Percentiles rank a stretch among this genome's conserved stretches.
Conservation (phyloP, 2,329 filamentous ascomycete genomes). For the Podosphaera fusca region DNA sequence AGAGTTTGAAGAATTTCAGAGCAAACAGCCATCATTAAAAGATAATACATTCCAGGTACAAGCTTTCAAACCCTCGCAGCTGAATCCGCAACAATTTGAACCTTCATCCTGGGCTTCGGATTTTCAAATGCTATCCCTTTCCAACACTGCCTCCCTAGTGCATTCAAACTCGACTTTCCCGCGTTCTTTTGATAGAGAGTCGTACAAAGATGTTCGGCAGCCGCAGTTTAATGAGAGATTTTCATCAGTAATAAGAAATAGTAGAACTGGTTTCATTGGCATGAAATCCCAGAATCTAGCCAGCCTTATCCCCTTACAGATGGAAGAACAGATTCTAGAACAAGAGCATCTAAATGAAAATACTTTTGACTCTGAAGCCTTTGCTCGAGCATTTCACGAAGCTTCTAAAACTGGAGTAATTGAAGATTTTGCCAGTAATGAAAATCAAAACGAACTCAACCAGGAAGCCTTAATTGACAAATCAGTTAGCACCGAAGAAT, state of each 20-base stretch:
- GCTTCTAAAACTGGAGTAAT: constrained; percentile 11
- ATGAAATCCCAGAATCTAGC: constrained; percentile 12
- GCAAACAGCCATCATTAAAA: constrained; percentile 20
- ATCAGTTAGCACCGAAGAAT: not conserved
- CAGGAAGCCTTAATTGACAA: constrained; percentile 12
- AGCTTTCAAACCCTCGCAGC: constrained; percentile 5
- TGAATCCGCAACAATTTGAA: constrained; percentile 6
- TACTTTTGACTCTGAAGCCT: constrained; percentile 29
- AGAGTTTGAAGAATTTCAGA: constrained; percentile 49
- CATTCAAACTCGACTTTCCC: too few relatives aligned
- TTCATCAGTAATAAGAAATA: too few relatives aligned
- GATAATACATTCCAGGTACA: constrained; percentile 11
- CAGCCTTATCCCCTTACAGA: constrained; percentile 23
- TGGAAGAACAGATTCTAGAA: constrained; percentile 1
- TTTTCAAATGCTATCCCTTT: constrained; percentile 25
- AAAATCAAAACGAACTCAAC: constrained; percentile 3
- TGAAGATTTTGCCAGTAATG: not conserved
- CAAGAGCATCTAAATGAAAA: constrained; percentile 17
- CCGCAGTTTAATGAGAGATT: too few relatives aligned
- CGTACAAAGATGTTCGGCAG: too few relatives aligned
- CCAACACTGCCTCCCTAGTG: not conserved
- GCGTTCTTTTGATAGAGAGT: too few relatives aligned
- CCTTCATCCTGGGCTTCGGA: constrained; percentile 18
- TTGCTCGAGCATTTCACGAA: constrained; percentile 27
- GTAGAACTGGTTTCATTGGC: not conserved